Evolutionary conservation across 176 grass and related monocot species (phyloP), one percentile per base, ranked within the genome.

Genomic region (Hyparrhenia diplandra): DNA sequence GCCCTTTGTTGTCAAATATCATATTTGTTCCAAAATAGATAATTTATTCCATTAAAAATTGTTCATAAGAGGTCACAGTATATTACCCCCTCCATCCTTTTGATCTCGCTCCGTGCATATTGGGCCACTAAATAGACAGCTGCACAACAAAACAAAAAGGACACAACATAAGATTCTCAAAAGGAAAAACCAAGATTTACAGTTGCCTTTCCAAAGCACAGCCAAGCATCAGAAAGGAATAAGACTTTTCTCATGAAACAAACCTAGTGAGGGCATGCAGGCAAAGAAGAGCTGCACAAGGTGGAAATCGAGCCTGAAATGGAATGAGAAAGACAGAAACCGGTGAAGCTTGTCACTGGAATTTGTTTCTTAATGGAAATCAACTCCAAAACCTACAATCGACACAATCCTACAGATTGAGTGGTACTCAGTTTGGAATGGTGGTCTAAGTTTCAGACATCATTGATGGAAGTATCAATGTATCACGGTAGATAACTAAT

Each of bases 201-300:
- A 79, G 32, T 30, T 54, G 9, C 3, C n/a, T 28, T 29, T 55
- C 29, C 17, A 69, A 79, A 46, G n/a, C 14, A 17, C 28, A 43
- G 55, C 21, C n/a, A 67, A 27, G 24, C 5, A 42, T 43, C 32
- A 27, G 20, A 83, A 58, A 85, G 5, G 18, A 61, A 80, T 45
- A 2, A 2, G 18, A 42, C 21, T 35, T 82, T 74, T 86, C 47
- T 66, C 40, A 82, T 47, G 7, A 62, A 71, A 75, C 43, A 32
- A 85, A 98, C 95, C 95, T 94, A 98, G 77, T 37, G 95, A 98
- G 54, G 95, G 95, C 83, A 98, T 73, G 78, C 92, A 97, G 59
- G 68, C 92, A 75, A 97, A 97, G 88, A 97, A 97, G 29, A 97
- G 87, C 70, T 94, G 94, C 81, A 97, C 94, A 76, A 97, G 80